Percentiles rank a stretch among this genome's conserved stretches.
Conservation (phyloP, 2,329 filamentous ascomycete species). For the Metarhizium rileyi region DNA sequence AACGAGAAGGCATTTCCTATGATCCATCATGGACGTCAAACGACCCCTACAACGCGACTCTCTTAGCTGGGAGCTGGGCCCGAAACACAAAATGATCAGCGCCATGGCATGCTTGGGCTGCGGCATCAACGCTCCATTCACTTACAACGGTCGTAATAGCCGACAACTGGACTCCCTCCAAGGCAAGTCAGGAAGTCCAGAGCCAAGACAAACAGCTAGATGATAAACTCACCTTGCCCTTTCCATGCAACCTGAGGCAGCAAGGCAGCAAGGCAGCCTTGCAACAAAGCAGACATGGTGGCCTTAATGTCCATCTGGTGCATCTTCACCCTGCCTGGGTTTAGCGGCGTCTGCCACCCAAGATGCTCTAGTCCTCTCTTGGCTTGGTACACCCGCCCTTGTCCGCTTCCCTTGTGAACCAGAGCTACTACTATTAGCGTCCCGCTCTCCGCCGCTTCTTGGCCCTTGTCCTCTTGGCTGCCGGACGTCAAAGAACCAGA, state of each 20-base stretch:
- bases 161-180: background rate
- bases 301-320: background rate
- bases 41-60: no score
- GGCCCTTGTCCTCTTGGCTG: no score
- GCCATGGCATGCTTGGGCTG: background rate
- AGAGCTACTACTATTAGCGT: background rate
- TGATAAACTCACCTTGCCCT: background rate
- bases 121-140: background rate
- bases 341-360: background rate
- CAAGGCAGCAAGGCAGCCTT: background rate
- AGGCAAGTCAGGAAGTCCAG: background rate
- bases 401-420: background rate
- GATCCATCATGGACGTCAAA: background rate
- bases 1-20: background rate
- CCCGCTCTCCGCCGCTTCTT: background rate
- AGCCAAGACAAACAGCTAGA: no score
- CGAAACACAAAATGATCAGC: background rate
- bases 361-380: background rate
- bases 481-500: no score
- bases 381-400: constrained; percentile 1
- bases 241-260: background rate
- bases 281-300: background rate
- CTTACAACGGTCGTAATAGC: background rate
- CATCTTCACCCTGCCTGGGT: background rate
- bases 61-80: no score